A percentile compares a stretch with the other conserved stretches of the same genome.
phyloP scores from a whole-genome alignment of 1,139 yeast genomes.

The Diutina catenulata region DNA sequence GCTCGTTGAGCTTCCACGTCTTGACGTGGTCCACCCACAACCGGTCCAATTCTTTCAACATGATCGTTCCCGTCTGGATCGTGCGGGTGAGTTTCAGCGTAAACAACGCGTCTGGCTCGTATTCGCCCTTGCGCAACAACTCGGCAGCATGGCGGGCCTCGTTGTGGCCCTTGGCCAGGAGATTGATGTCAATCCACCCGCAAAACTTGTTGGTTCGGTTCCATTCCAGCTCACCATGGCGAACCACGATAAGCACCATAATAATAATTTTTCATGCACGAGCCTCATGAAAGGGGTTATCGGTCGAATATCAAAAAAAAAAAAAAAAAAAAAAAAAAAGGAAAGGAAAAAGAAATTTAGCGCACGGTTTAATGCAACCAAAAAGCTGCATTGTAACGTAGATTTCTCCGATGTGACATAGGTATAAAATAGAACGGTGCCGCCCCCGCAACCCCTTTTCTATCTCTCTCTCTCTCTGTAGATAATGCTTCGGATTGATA shows the following conservation, averaged over 20 bases:
- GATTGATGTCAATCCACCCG: constrained; percentile 73
- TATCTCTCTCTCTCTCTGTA: constrained; percentile 1
- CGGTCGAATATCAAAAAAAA: no score
- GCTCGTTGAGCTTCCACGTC: constrained; percentile 65
- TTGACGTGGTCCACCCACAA: constrained; percentile 38
- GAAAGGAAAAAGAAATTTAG: no score
- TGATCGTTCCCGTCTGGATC: constrained; percentile 52
- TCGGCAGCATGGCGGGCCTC: constrained; percentile 56
- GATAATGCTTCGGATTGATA: neutral
- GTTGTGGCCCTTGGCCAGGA: constrained; percentile 45
- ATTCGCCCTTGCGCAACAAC: constrained; percentile 25
- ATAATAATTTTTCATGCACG: no score
- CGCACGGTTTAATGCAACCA: no score
- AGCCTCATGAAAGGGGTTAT: no score
- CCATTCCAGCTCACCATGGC: constrained; percentile 74
- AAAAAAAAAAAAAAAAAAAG: no score
- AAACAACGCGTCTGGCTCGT: constrained; percentile 44
- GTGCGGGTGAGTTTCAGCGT: constrained; percentile 60
- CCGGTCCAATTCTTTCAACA: constrained; percentile 33
- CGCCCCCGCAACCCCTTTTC: neutral
- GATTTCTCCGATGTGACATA: no score
- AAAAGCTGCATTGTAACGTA: constrained; percentile 4
- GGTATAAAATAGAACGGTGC: neutral
- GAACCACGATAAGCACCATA: constrained; percentile 32
- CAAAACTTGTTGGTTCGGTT: constrained; percentile 62